Base-by-base conservation (phyloP, 83 land plant genomes). In the Picea engelmannii region DNA sequence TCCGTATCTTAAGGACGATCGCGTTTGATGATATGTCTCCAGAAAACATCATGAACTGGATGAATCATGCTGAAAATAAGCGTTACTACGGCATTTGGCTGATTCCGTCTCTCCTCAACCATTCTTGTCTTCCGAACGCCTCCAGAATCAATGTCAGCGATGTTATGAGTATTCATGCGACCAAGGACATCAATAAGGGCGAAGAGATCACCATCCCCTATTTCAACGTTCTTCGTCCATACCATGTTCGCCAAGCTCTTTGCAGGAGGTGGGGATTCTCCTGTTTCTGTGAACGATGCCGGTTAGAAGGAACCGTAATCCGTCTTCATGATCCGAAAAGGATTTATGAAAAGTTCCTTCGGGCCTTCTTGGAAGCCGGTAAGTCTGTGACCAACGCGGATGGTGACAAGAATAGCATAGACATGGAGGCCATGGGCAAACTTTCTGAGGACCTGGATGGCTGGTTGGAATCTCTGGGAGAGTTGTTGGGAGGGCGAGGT, bases 91-190 rank as follows among this genome's bases (percentile, higher is more conserved):
- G 85, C 1, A 13, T 83, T 3, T 79, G 81, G 85, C 63, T 71
- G 35, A 62, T 79, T 8, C 82, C 85, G 12, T 83, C 81, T 0
- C 67, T 83, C 17, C 67, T 83, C 44, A 83, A 83, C 68, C 78
- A 83, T 62, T 83, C 85, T 2, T 79, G 81, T 70, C 8, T 15
- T 0, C 81, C 81, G 6, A 83, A 83, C 62, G 85, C 70, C 5
- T 35, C 76, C 4, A 79, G 81, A 66, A 73, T 79, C 5, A 40
- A 66, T 4, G 65, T 68, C 16, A 81, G 82, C n/a, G 82, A 83
- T 20, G 40, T 76, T 2, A 59, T 83, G 77, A 40, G 61, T 9
- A 74, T 70, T 67, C 60, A 79, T 42, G 85, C 85, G 4, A 21
- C 78, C 11, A 63, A 60, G 8, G 35, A 12, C 74, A 63, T 83